These are phyloP conservation scores for Mycena kentingensis DNA, from an alignment of 768 basidiomycete genomes.

Conservation along the genomic window DNA sequence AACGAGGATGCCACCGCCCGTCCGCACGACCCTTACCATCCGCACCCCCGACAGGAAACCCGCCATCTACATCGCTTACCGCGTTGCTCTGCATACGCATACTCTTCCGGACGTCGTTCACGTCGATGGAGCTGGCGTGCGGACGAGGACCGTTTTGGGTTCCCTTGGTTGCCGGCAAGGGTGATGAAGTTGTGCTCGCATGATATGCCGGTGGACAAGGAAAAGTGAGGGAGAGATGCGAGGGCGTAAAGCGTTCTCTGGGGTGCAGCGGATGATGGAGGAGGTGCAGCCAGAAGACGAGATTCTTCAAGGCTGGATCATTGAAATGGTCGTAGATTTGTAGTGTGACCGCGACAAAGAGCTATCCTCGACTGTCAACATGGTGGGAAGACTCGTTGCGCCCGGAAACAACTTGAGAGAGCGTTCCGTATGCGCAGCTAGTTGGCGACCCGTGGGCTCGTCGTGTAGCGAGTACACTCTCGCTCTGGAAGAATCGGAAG, in stretches of 20 bases:
- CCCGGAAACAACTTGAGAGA: constrained; percentile 1
- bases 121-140: constrained; percentile 69
- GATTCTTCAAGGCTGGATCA: constrained; percentile 56
- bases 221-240: constrained; percentile 69
- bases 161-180: constrained; percentile 82
- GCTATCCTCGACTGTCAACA: background rate
- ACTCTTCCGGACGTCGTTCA: constrained; percentile 81
- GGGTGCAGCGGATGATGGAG: constrained; percentile 60
- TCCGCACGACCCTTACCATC: constrained; percentile 63
- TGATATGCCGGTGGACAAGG: constrained; percentile 50
- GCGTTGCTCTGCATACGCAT: constrained; percentile 82
- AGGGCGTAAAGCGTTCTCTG: constrained; percentile 72
- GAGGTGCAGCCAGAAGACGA: constrained; percentile 68
- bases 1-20: constrained; percentile 66
- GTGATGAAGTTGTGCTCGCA: constrained; percentile 64
- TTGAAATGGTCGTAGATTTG: constrained; percentile 62
- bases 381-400: background rate
- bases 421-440: background rate
- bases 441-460: constrained; percentile 9
- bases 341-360: background rate
- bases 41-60: constrained; percentile 58
- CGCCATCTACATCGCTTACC: constrained; percentile 74
- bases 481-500: constrained; percentile 3
- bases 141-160: constrained; percentile 86
- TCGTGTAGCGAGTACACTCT: constrained; percentile 8